Percentiles rank a stretch among this genome's conserved stretches.
Conservation (phyloP, 208 protist genomes). For the Borovskyia barvae region DNA sequence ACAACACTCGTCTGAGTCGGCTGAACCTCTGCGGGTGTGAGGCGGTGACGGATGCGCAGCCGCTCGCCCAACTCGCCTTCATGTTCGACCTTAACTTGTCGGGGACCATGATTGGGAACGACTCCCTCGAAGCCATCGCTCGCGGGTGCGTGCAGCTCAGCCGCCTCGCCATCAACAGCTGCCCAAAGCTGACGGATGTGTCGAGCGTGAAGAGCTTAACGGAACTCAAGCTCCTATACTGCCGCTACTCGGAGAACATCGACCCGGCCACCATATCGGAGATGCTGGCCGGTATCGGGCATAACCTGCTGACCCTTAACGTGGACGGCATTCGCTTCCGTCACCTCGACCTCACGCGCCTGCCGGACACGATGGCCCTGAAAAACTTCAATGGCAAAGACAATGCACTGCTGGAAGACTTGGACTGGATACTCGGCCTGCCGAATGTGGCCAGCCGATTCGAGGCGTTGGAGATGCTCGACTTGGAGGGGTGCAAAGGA, state of each 20-base stretch:
- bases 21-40: constrained; percentile 74
- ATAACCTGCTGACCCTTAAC: constrained; percentile 63
- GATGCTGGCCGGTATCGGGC: constrained; percentile 45
- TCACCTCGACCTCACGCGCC: constrained; percentile 26
- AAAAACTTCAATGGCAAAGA: constrained; percentile 75
- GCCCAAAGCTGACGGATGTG: constrained; percentile 46
- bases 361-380: constrained; percentile 32
- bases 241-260: constrained; percentile 74
- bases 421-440: constrained; percentile 40
- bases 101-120: constrained; percentile 46
- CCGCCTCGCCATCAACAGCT: constrained; percentile 77
- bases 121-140: constrained; percentile 47
- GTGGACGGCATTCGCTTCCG: constrained; percentile 63
- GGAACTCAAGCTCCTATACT: constrained; percentile 75
- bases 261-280: constrained; percentile 33
- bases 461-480: constrained; percentile 48
- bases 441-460: constrained; percentile 17
- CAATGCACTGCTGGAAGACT: constrained; percentile 40
- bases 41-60: constrained; percentile 46
- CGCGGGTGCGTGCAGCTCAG: constrained; percentile 55
- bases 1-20: constrained; percentile 63
- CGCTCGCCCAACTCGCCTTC: constrained; percentile 47
- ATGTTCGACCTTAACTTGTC: constrained; percentile 74
- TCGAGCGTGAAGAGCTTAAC: constrained; percentile 37
- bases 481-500: constrained; percentile 49